Conservation (phyloP, 768 basidiomycete species). For the Lyophyllum shimeji region DNA sequence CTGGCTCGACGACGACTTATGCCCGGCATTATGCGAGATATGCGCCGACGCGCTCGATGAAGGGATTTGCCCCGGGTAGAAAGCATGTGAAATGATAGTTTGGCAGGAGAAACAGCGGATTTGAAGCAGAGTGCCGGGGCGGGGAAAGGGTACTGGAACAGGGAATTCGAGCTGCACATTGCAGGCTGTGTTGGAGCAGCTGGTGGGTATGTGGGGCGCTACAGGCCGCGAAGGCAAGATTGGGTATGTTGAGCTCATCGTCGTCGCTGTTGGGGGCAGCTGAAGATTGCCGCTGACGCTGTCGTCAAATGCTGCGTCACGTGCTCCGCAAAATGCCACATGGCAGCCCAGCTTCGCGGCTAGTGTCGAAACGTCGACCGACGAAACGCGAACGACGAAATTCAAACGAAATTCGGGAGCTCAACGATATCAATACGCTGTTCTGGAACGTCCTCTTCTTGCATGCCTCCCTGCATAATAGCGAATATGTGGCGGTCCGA, state of each 20-base stretch:
- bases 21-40: conserved; percentile 14
- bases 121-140: conserved; percentile 56
- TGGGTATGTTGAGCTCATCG: conserved; percentile 47
- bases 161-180: conserved; percentile 62
- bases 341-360: background rate
- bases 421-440: too few species aligned
- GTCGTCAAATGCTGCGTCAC: conserved; percentile 6
- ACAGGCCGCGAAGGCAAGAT: conserved; percentile 64
- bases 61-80: conserved; percentile 65
- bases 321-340: background rate
- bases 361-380: too few species aligned
- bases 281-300: background rate
- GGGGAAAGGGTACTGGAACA: conserved; percentile 57
- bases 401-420: too few species aligned
- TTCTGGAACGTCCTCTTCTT: too few species aligned
- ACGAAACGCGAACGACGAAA: too few species aligned
- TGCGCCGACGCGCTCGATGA: conserved; percentile 14
- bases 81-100: conserved; percentile 57
- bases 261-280: background rate
- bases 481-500: too few species aligned
- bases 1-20: conserved; percentile 22
- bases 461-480: too few species aligned
- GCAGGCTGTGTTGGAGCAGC: conserved; percentile 55
- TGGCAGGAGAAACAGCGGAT: conserved; percentile 74
- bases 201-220: conserved; percentile 65